A percentile compares a stretch with the other conserved stretches of the same genome.
These are phyloP conservation scores for Phytopythium ostracodes DNA, from an alignment of 352 stramenopile genomes.

Conservation along the genomic window DNA sequence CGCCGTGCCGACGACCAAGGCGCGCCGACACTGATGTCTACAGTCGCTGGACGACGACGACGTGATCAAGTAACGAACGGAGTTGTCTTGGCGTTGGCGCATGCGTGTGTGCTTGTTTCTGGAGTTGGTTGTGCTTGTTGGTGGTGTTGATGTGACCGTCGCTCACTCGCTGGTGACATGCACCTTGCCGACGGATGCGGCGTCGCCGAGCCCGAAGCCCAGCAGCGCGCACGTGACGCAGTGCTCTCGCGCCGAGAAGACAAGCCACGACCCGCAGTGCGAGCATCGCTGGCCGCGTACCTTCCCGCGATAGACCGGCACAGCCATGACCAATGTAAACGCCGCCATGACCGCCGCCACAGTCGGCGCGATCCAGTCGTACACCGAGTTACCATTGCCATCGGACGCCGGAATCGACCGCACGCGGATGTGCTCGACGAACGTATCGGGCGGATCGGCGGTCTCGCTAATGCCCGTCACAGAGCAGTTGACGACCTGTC, in stretches of 20 bases:
- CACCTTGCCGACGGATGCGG: conserved; percentile 37
- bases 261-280: conserved; percentile 72
- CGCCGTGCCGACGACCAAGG: conserved; percentile 69
- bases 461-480: conserved; percentile 47
- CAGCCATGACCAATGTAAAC: conserved; percentile 21
- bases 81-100: neutral
- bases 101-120: neutral
- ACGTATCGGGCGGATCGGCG: conserved; percentile 24
- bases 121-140: neutral
- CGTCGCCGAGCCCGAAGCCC: conserved; percentile 38
- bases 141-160: neutral
- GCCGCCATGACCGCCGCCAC: conserved; percentile 15
- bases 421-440: conserved; percentile 57
- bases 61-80: neutral
- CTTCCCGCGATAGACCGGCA: conserved; percentile 53
- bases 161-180: conserved; percentile 41
- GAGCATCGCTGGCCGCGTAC: conserved; percentile 44
- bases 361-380: conserved; percentile 30
- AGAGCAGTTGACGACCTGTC: conserved; percentile 63
- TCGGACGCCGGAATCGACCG: conserved; percentile 36
- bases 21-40: conserved; percentile 19
- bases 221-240: conserved; percentile 57
- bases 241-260: conserved; percentile 33
- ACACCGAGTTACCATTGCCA: conserved; percentile 17
- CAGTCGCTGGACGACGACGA: neutral